Conservation (phyloP, 495 filamentous ascomycete genomes). For the Trichoderma reesei region DNA sequence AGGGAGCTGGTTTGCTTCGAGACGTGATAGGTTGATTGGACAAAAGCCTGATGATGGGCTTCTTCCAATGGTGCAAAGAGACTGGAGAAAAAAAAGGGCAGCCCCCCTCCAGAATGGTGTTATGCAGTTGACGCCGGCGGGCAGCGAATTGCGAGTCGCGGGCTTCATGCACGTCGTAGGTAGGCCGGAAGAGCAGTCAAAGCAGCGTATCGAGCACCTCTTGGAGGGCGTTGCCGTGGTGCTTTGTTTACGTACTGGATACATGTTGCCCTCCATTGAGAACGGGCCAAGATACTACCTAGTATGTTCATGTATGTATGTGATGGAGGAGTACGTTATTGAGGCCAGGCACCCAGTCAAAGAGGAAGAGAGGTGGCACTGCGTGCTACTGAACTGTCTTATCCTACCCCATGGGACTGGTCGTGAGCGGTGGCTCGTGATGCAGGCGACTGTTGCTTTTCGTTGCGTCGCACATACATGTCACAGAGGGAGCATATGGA, state of each 20-base stretch:
- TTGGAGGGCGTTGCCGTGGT: neutral
- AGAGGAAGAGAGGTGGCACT: no score
- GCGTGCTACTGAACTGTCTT: neutral
- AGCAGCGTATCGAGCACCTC: neutral
- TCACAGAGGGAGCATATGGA: neutral
- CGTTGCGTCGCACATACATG: neutral
- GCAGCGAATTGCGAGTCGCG: neutral
- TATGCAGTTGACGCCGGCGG: conserved; percentile 1
- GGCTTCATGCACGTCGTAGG: neutral
- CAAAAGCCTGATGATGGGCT: no score
- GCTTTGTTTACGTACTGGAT: no score
- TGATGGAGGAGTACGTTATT: no score
- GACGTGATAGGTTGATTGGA: neutral
- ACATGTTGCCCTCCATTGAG: no score
- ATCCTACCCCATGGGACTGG: neutral
- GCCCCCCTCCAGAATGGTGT: conserved; percentile 7
- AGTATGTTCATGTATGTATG: no score
- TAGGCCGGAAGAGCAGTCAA: neutral
- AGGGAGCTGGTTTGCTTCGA: neutral
- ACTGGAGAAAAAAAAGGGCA: neutral
- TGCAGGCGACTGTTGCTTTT: neutral
- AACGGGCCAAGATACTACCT: no score
- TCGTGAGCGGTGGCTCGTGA: neutral
- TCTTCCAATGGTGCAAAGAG: no score
- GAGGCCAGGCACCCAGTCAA: no score